phyloP scores from a whole-genome alignment of 805 yeast species.

The Maudiozyma barnettii region DNA sequence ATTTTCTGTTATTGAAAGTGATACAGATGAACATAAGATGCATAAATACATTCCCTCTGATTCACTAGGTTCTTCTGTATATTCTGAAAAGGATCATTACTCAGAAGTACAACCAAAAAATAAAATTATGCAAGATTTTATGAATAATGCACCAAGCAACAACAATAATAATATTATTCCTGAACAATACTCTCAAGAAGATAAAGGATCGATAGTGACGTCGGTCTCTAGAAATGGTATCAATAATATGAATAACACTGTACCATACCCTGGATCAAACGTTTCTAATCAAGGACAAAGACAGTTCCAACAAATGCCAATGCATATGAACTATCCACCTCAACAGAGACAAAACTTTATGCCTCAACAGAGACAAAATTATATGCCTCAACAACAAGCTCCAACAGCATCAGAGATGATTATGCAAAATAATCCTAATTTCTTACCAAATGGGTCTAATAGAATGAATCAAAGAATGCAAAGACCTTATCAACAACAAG shows the following conservation, averaged over 20 bases:
- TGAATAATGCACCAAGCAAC: conserved; percentile 8
- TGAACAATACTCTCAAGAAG: conserved; percentile 2
- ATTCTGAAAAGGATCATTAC: conserved; percentile 12
- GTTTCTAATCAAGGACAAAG: neutral
- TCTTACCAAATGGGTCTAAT: conserved; percentile 13
- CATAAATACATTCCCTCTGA: conserved; percentile 5
- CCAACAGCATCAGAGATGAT: conserved; percentile 34
- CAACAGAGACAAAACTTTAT: conserved; percentile 3
- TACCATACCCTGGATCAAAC: conserved; percentile 36
- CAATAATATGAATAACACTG: conserved; percentile 26
- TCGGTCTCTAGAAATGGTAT: conserved; percentile 71
- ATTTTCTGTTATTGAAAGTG: conserved; percentile 18
- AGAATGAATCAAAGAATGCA: conserved; percentile 3
- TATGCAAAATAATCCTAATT: conserved; percentile 43
- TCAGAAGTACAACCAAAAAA: conserved; percentile 10
- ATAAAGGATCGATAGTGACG: conserved; percentile 55
- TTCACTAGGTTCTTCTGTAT: conserved; percentile 17
- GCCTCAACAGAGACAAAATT: conserved; percentile 6
- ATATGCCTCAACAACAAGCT: conserved; percentile 9
- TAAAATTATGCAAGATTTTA: conserved; percentile 19
- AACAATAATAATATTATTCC: neutral
- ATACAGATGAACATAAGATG: conserved; percentile 1
- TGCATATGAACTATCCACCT: neutral
- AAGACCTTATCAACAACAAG: conserved; percentile 1
- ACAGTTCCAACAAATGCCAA: neutral